These are phyloP conservation scores for Trypanosoma cruzi DNA, from an alignment of 208 protist species.

Conservation along the genomic window DNA sequence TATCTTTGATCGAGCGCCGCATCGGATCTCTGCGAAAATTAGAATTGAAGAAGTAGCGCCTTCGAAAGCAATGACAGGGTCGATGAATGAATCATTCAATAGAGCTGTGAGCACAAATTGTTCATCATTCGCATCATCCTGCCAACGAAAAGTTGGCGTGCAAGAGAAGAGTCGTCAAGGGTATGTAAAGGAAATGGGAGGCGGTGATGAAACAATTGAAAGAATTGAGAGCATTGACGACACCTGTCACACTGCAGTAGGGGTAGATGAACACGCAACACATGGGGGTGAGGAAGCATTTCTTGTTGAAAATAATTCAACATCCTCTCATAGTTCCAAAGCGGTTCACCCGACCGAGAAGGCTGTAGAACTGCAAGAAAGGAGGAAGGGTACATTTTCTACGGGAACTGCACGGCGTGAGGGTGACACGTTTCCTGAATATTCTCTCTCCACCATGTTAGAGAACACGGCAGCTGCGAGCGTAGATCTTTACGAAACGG, in stretches of 20 bases:
- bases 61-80: background rate
- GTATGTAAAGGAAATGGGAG: background rate
- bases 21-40: background rate
- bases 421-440: conserved; percentile 12
- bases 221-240: background rate
- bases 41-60: background rate
- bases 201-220: background rate
- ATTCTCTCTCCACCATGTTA: conserved; percentile 26
- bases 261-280: background rate
- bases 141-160: background rate
- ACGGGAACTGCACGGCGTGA: background rate
- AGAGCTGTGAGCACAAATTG: background rate
- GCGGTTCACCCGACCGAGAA: background rate
- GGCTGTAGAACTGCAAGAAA: background rate
- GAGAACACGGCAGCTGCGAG: conserved; percentile 18
- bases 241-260: background rate
- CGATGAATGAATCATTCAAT: background rate
- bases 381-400: background rate
- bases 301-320: background rate
- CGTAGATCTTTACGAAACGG: background rate
- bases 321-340: background rate
- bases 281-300: background rate
- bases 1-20: conserved; percentile 21
- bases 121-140: background rate
- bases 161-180: background rate